Conservation (phyloP, 2,329 filamentous ascomycete species). For the Fonsecaea multimorphosa region DNA sequence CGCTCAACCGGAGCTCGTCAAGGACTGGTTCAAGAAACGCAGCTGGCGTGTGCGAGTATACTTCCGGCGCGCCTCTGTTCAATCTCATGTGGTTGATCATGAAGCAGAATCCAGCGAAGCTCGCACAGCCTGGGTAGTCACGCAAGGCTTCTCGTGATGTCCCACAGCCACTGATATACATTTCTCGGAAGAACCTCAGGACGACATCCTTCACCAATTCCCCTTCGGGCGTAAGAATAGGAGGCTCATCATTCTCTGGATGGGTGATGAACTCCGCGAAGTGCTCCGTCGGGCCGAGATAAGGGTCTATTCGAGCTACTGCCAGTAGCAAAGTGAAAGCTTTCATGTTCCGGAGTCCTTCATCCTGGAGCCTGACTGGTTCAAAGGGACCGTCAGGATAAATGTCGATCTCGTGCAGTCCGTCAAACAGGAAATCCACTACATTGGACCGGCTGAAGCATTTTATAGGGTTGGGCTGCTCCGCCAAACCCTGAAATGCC, state of each 20-base stretch:
- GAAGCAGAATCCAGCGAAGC: slow-evolving; percentile 6
- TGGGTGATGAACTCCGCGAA: background rate
- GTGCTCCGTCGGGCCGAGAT: no score
- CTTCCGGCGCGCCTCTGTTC: slow-evolving; percentile 1
- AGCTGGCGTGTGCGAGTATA: background rate
- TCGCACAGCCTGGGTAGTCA: background rate
- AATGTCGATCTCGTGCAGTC: background rate
- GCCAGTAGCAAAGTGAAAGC: no score
- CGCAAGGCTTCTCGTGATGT: background rate
- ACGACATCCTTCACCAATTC: no score
- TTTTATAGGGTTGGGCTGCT: background rate
- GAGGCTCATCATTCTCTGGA: no score
- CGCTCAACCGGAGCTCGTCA: background rate
- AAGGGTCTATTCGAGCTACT: no score
- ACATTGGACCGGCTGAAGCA: background rate
- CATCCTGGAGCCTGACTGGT: background rate
- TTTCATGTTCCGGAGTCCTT: background rate
- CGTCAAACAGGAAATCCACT: slow-evolving; percentile 6
- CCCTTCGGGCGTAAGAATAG: no score
- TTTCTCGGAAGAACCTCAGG: background rate
- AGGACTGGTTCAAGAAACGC: background rate
- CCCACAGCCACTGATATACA: background rate
- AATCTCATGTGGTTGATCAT: slow-evolving; percentile 10
- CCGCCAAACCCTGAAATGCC: background rate
- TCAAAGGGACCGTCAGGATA: slow-evolving; percentile 8